Evolutionary conservation across 2,329 filamentous ascomycete species (phyloP).

Genomic region (Talaromyces sp.): DNA sequence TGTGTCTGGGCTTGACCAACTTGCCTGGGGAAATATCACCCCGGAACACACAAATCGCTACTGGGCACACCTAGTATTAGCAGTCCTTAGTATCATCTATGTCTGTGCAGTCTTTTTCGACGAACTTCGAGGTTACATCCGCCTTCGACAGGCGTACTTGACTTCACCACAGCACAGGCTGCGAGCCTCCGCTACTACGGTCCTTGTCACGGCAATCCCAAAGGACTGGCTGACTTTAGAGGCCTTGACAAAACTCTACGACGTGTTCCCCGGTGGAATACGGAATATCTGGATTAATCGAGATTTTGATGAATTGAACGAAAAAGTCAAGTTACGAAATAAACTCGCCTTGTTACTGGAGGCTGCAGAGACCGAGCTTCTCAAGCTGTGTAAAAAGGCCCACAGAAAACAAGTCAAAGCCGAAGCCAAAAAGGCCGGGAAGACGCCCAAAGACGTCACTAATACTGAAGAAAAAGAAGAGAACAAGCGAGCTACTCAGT

Average conservation of each 20-base stretch:
- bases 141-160: conserved; percentile 87
- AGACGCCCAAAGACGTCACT: conserved; percentile 30
- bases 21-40: conserved; percentile 84
- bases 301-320: conserved; percentile 74
- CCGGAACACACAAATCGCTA: conserved; percentile 63
- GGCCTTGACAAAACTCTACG: conserved; percentile 77
- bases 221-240: conserved; percentile 83
- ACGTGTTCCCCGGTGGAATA: conserved; percentile 93
- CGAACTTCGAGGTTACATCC: conserved; percentile 82
- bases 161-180: conserved; percentile 93
- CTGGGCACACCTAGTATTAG: conserved; percentile 79
- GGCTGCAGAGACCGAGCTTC: conserved; percentile 75
- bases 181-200: conserved; percentile 88
- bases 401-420: conserved; percentile 67
- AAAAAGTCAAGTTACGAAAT: conserved; percentile 76
- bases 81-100: conserved; percentile 72
- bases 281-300: conserved; percentile 96
- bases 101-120: conserved; percentile 83
- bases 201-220: conserved; percentile 87
- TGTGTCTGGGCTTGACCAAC: conserved; percentile 68
- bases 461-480: conserved; percentile 48
- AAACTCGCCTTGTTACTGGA: conserved; percentile 70
- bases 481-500: conserved; percentile 43
- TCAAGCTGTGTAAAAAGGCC: conserved; percentile 72
- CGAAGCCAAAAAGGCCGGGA: conserved; percentile 59